Evolutionary conservation across 2,329 filamentous ascomycete species (phyloP), one percentile per base, ranked within the genome.

Genomic region (Hypoxylon sp.): DNA sequence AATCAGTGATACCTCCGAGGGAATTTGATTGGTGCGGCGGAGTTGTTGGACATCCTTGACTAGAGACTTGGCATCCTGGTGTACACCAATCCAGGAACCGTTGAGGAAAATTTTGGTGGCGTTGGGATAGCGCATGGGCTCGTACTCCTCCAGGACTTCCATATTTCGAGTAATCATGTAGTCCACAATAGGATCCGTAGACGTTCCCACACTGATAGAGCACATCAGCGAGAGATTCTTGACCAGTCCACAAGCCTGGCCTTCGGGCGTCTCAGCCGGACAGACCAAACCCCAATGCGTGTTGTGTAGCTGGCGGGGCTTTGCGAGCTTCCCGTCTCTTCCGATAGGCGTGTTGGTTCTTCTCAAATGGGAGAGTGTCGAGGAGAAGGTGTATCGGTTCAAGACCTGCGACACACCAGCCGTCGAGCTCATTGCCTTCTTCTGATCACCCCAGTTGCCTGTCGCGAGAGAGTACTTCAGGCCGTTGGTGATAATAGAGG

Each of bases 391-490:
- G 71, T 97, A 99, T 70, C 94, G 86, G 77, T 97, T 99, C 67
- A 99, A 76, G 74, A 99, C 95, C 75, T 99, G 94, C 36, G 93
- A 97, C 35, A 99, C 94, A 80, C 94, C 95, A 35, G 94, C 94
- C 59, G 95, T 97, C 1, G 92, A 90, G 63, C 88, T 93, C 64
- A 90, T 89, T 13, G 94, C 92, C 78, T 97, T 99, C 82, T 97
- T 99, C 77, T 99, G 94, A 62, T 99, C 94, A 67, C 94, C 95
- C 95, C 94, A 99, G 74, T 99, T 99, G 61, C 94, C 94, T 9
- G 94, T 99, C 17, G 94, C 93, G 56, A 99, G 79, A 42, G 94
- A 97, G 74, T 99, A 99, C 70, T 97, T 96, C 61, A 99, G 76
- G 38, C 93, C 94, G 68, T 94, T 95, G 13, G 92, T 96, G 61